Percentiles rank a stretch among this genome's conserved stretches.
Evolutionary conservation across 345 rosid genomes (phyloP).

Genomic region (Eucalyptus cloeziana): DNA sequence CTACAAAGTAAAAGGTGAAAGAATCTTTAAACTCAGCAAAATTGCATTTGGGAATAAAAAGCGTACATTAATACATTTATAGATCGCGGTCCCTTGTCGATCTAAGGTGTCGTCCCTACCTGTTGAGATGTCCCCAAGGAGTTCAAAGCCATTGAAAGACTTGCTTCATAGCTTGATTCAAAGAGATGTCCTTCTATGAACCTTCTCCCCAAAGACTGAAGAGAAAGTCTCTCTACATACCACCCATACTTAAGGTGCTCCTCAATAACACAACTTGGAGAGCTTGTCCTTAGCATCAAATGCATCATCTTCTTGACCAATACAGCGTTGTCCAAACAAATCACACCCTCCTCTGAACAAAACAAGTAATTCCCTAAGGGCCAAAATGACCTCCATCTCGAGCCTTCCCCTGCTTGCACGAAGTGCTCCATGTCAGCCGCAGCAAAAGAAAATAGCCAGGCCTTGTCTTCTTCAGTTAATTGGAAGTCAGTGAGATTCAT

Average conservation of each 20-base stretch:
- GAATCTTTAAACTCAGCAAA: not conserved
- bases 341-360: not conserved
- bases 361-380: not conserved
- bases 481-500: not conserved
- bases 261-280: too few species aligned
- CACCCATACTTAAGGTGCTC: too few species aligned
- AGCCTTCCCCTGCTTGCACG: not conserved
- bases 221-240: too few species aligned
- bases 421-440: accelerated
- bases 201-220: too few species aligned
- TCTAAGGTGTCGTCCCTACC: not conserved
- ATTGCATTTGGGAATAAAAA: not conserved
- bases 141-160: too few species aligned
- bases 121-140: too few species aligned
- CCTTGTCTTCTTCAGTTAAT: not conserved
- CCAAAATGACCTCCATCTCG: not conserved
- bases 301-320: not conserved
- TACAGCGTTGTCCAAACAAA: not conserved
- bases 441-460: not conserved
- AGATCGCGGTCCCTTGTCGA: not conserved
- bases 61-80: not conserved
- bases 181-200: too few species aligned
- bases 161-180: too few species aligned
- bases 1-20: not conserved
- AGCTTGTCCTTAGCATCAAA: too few species aligned